These are phyloP conservation scores for Drechslera avenae DNA, from an alignment of 2,329 filamentous ascomycete genomes.

Conservation along the genomic window DNA sequence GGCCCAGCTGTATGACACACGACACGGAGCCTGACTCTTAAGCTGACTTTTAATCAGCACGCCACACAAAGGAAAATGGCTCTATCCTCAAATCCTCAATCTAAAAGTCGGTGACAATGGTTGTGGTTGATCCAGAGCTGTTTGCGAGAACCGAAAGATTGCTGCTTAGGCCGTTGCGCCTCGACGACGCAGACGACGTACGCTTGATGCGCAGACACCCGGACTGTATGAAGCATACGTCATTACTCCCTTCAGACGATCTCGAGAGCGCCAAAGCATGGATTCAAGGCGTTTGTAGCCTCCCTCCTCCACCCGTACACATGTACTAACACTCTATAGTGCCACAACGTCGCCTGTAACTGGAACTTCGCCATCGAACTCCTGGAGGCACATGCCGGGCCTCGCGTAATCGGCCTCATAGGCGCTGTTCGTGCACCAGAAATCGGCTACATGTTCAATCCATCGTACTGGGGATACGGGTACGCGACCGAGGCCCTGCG, in stretches of 20 bases:
- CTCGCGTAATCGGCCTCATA: conserved; percentile 50
- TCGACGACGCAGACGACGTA: conserved; percentile 58
- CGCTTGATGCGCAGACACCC: conserved; percentile 61
- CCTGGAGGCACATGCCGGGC: conserved; percentile 9
- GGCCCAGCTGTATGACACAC: conserved; percentile 28
- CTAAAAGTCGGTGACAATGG: conserved; percentile 31
- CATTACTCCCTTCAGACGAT: conserved; percentile 58
- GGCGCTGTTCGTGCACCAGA: conserved; percentile 50
- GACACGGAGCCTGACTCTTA: conserved; percentile 12
- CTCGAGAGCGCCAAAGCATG: conserved; percentile 41
- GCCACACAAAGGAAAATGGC: conserved; percentile 22
- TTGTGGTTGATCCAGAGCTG: conserved; percentile 39
- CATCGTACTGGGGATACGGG: conserved; percentile 48
- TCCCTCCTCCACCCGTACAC: no score
- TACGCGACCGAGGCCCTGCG: conserved; percentile 53
- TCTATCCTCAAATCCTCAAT: conserved; percentile 4
- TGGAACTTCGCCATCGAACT: conserved; percentile 63
- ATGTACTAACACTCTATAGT: conserved; percentile 12
- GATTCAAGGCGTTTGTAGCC: conserved; percentile 39
- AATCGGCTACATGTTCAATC: conserved; percentile 53
- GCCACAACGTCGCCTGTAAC: conserved; percentile 44
- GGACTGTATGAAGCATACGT: conserved; percentile 68
- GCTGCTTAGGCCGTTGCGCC: conserved; percentile 57
- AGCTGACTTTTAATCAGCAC: conserved; percentile 8
- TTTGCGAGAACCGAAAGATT: conserved; percentile 58